phyloP scores from a whole-genome alignment of 2,329 filamentous ascomycete genomes.

The Fusarium veterinarium region DNA sequence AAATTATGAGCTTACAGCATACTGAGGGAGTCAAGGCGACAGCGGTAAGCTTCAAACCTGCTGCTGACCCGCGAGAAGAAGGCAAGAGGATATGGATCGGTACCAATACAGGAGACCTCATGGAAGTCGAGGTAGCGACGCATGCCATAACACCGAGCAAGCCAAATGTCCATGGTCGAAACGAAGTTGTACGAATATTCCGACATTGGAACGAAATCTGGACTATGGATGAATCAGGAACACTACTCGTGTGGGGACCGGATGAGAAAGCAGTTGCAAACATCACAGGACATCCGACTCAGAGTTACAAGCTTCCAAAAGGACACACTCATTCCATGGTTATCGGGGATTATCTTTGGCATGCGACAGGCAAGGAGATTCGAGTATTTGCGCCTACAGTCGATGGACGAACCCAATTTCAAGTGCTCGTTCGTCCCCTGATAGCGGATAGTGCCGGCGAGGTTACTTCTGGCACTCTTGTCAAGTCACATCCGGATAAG shows the following conservation, averaged over 20 bases:
- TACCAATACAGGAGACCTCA: constrained; percentile 86
- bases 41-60: constrained; percentile 87
- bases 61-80: constrained; percentile 80
- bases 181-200: constrained; percentile 86
- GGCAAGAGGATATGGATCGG: constrained; percentile 89
- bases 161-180: constrained; percentile 77
- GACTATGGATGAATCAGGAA: constrained; percentile 91
- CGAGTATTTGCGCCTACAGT: constrained; percentile 82
- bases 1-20: constrained; percentile 83
- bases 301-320: constrained; percentile 80
- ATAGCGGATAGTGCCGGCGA: constrained; percentile 81
- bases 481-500: constrained; percentile 79
- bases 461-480: constrained; percentile 83
- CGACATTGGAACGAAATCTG: constrained; percentile 90
- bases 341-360: constrained; percentile 86
- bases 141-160: constrained; percentile 77
- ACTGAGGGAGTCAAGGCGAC: constrained; percentile 87
- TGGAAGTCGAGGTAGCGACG: constrained; percentile 85
- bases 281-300: constrained; percentile 75
- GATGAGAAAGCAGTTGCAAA: constrained; percentile 78
- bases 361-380: constrained; percentile 87
- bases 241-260: constrained; percentile 87
- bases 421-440: constrained; percentile 78
- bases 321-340: constrained; percentile 91
- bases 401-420: constrained; percentile 76